Conservation (phyloP, 176 grass and related monocot species). For the Bothriochloa decipiens region DNA sequence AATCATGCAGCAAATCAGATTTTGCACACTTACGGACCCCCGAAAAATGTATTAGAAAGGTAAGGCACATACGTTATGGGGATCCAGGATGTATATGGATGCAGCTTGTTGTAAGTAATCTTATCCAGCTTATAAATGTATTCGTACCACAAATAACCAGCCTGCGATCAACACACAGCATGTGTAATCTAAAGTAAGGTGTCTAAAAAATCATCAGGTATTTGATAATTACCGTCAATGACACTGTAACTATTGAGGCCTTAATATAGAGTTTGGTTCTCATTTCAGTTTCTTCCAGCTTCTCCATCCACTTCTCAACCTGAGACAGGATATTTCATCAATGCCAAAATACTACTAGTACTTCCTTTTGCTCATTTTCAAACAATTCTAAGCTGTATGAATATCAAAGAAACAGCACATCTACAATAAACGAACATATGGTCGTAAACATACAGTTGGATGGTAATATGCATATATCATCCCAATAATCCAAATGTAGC, state of each 20-base stretch:
- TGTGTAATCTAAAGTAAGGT: slow-evolving; percentile 23
- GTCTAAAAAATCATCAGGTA: not conserved
- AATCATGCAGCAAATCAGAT: slow-evolving; percentile 49
- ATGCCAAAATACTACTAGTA: not conserved
- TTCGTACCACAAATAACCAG: slow-evolving; percentile 95
- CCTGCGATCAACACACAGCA: slow-evolving; percentile 51
- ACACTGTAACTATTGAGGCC: slow-evolving; percentile 64
- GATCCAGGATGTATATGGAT: slow-evolving; percentile 99
- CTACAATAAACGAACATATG: slow-evolving; percentile 39
- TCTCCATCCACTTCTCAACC: slow-evolving; percentile 99
- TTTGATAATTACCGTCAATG: slow-evolving; percentile 70
- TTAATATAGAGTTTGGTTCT: slow-evolving; percentile 83
- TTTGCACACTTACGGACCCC: slow-evolving; percentile 27
- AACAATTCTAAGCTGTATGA: slow-evolving; percentile 20
- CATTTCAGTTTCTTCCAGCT: slow-evolving; percentile 90
- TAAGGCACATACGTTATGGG: slow-evolving; percentile 82
- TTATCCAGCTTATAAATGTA: slow-evolving; percentile 99
- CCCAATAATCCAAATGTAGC: slow-evolving; percentile 98
- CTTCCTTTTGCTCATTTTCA: slow-evolving; percentile 2
- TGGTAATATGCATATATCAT: slow-evolving; percentile 99
- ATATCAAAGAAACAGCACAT: slow-evolving; percentile 19
- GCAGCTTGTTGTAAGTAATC: slow-evolving; percentile 94
- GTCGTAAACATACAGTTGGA: slow-evolving; percentile 72
- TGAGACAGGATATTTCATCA: slow-evolving; percentile 40
- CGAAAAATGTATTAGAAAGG: slow-evolving; percentile 9